Evolutionary conservation across 2,329 filamentous ascomycete species (phyloP).

Genomic region (Nakataea oryzae): DNA sequence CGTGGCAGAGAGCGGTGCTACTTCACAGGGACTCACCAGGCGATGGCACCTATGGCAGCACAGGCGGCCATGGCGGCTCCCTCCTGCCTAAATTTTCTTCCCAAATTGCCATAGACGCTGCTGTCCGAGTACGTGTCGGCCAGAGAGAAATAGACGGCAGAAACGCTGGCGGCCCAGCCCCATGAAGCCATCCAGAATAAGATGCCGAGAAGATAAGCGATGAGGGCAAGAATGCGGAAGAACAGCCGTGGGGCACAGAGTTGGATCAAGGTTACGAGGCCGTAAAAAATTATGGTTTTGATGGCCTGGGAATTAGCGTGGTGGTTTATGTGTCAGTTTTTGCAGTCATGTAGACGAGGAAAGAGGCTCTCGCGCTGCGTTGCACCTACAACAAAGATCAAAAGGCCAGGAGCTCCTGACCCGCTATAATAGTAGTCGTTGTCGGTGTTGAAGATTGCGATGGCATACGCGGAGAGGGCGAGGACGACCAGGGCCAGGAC

Average conservation of each 20-base stretch:
- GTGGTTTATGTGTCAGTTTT: not conserved
- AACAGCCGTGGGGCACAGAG: conserved; percentile 24
- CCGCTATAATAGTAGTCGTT: conserved; percentile 12
- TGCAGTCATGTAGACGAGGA: not conserved
- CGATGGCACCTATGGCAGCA: conserved; percentile 28
- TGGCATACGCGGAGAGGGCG: conserved; percentile 26
- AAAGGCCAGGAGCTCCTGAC: conserved; percentile 26
- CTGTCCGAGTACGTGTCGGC: conserved; percentile 22
- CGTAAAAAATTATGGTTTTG: conserved; percentile 29
- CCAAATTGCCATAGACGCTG: conserved; percentile 12
- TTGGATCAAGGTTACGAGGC: conserved; percentile 24
- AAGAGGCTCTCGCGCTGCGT: too few species aligned
- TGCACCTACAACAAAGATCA: conserved; percentile 44
- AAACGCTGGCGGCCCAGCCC: conserved; percentile 8
- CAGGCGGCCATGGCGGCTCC: conserved; percentile 25
- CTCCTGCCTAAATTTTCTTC: conserved; percentile 10
- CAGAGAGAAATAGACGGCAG: conserved; percentile 23
- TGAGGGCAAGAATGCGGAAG: conserved; percentile 24
- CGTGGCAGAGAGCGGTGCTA: not conserved
- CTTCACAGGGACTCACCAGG: conserved; percentile 21
- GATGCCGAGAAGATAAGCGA: conserved; percentile 22
- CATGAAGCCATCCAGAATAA: conserved; percentile 25
- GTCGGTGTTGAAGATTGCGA: conserved; percentile 20
- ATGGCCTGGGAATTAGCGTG: conserved; percentile 19
- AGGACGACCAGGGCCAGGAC: conserved; percentile 28